A percentile compares a stretch with the other conserved stretches of the same genome.
These are phyloP conservation scores for Cucumis cinereus DNA, from an alignment of 306 rosid species.

Conservation along the genomic window DNA sequence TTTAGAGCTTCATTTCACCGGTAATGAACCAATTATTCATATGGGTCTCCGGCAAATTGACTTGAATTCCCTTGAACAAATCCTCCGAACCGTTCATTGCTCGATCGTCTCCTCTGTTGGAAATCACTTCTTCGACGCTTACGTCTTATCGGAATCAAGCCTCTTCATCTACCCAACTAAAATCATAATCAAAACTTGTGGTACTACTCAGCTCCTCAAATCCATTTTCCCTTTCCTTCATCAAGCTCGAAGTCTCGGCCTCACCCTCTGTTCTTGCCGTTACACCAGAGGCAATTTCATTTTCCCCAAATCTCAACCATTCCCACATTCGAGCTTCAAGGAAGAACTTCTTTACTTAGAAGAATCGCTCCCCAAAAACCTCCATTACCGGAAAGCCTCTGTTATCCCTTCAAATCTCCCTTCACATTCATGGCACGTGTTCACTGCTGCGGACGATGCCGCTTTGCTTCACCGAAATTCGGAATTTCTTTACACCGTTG, in stretches of 20 bases:
- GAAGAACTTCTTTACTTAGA: slow-evolving; percentile 61
- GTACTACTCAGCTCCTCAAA: slow-evolving; percentile 97
- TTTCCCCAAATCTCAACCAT: slow-evolving; percentile 72
- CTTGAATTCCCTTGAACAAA: slow-evolving; percentile 43
- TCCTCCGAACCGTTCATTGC: slow-evolving; percentile 73
- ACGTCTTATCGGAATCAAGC: slow-evolving; percentile 88
- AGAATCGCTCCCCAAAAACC: slow-evolving; percentile 36
- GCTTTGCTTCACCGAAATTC: not conserved
- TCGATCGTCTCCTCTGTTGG: slow-evolving; percentile 90
- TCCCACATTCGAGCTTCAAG: slow-evolving; percentile 72
- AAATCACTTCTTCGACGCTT: slow-evolving; percentile 69
- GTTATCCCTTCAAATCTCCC: slow-evolving; percentile 63
- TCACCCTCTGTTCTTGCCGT: slow-evolving; percentile 42
- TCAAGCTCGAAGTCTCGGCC: slow-evolving; percentile 35
- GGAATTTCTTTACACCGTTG: slow-evolving; percentile 46
- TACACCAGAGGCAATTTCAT: slow-evolving; percentile 82
- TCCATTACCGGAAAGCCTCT: slow-evolving; percentile 56
- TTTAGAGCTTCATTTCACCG: slow-evolving; percentile 10
- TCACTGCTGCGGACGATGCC: slow-evolving; percentile 35
- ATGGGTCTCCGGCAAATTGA: slow-evolving; percentile 59
- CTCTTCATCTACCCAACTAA: slow-evolving; percentile 89
- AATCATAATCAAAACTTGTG: slow-evolving; percentile 91
- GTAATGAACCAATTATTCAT: slow-evolving; percentile 5
- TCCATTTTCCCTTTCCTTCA: slow-evolving; percentile 59
- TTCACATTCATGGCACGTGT: slow-evolving; percentile 83